These are phyloP conservation scores for Zygosaccharomyces sapae DNA, from an alignment of 1,139 yeast genomes.

Conservation along the genomic window DNA sequence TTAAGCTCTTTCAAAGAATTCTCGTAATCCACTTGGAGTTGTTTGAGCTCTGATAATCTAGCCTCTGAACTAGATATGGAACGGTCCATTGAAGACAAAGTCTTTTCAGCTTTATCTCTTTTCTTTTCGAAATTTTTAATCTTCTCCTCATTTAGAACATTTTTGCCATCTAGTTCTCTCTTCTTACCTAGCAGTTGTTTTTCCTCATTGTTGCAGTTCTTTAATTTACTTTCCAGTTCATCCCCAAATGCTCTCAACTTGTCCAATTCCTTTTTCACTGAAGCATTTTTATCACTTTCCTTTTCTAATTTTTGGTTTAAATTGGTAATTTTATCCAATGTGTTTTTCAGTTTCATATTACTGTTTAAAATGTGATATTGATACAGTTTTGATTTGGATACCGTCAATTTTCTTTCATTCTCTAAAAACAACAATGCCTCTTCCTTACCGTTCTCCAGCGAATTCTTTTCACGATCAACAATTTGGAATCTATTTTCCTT, in stretches of 20 bases:
- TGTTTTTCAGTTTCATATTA: constrained; percentile 41
- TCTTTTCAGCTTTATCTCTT: constrained; percentile 57
- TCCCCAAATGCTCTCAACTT: constrained; percentile 37
- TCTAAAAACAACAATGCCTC: constrained; percentile 65
- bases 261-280: constrained; percentile 41
- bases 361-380: constrained; percentile 52
- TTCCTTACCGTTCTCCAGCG: constrained; percentile 64
- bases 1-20: constrained; percentile 44
- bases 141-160: constrained; percentile 71
- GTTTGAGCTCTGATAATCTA: constrained; percentile 46
- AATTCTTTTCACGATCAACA: constrained; percentile 71
- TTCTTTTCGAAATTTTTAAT: constrained; percentile 59
- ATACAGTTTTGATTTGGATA: constrained; percentile 51
- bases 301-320: constrained; percentile 44
- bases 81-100: constrained; percentile 38
- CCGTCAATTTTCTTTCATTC: constrained; percentile 58
- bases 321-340: constrained; percentile 37
- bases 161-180: constrained; percentile 41
- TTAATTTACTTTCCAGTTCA: constrained; percentile 37
- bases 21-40: constrained; percentile 41
- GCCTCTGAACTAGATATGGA: constrained; percentile 43
- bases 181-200: constrained; percentile 33
- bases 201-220: constrained; percentile 40
- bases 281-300: constrained; percentile 48
- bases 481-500: constrained; percentile 75